phyloP scores from a whole-genome alignment of 805 yeast species.

The Metschnikowia similis region DNA sequence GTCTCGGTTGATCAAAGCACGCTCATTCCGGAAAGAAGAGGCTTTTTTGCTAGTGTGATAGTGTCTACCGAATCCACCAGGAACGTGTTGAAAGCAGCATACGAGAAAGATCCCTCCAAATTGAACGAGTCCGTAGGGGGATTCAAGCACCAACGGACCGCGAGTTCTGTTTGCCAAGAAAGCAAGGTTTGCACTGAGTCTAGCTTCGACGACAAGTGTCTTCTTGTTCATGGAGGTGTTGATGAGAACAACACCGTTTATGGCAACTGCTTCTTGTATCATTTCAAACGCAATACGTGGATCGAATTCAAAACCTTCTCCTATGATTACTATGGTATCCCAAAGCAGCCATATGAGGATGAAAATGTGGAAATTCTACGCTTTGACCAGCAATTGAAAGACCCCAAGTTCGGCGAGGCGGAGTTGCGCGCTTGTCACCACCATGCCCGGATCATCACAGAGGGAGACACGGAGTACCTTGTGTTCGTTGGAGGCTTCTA shows the following conservation, averaged over 20 bases:
- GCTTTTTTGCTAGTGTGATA: conserved; percentile 34
- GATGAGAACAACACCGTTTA: conserved; percentile 25
- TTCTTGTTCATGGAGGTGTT: conserved; percentile 40
- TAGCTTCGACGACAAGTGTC: conserved; percentile 26
- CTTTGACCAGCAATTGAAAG: conserved; percentile 22
- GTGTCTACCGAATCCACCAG: conserved; percentile 11
- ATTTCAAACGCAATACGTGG: conserved; percentile 34
- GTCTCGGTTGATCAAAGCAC: conserved; percentile 9
- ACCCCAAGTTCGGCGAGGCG: conserved; percentile 33
- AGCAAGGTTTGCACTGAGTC: conserved; percentile 7
- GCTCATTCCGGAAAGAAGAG: conserved; percentile 36
- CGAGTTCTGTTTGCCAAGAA: not conserved
- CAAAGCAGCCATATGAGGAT: conserved; percentile 27
- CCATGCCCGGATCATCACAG: conserved; percentile 29
- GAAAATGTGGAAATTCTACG: conserved; percentile 22
- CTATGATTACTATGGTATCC: conserved; percentile 30
- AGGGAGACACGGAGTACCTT: conserved; percentile 31
- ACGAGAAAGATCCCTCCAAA: not conserved
- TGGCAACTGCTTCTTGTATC: conserved; percentile 31
- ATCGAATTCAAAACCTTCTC: conserved; percentile 28
- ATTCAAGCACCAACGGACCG: not conserved
- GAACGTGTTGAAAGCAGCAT: not conserved
- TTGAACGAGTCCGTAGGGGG: not conserved
- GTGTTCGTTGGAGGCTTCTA: conserved; percentile 38
- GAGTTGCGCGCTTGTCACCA: conserved; percentile 42